phyloP scores from a whole-genome alignment of 495 filamentous ascomycete genomes.

The Penicillium antarcticum region DNA sequence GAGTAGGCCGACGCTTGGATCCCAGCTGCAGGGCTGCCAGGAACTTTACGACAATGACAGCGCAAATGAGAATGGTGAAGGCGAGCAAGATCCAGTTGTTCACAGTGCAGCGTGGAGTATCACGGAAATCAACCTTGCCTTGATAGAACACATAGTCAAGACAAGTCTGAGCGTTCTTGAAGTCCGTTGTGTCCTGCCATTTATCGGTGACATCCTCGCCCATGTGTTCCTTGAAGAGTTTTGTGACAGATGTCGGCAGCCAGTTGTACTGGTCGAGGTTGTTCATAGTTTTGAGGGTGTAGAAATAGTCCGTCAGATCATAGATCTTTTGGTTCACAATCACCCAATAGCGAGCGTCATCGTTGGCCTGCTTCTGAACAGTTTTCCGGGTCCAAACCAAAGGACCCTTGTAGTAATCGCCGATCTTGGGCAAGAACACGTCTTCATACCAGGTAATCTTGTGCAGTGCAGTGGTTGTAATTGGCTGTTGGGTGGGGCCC shows the following conservation, averaged over 20 bases:
- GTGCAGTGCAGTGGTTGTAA: conserved; percentile 53
- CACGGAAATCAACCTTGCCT: conserved; percentile 82
- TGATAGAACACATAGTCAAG: conserved; percentile 80
- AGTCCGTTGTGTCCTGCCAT: conserved; percentile 52
- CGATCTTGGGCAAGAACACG: conserved; percentile 73
- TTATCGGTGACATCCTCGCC: conserved; percentile 70
- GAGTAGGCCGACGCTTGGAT: conserved; percentile 80
- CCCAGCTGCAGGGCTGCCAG: conserved; percentile 91
- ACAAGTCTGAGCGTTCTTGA: conserved; percentile 65
- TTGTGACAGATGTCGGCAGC: conserved; percentile 60
- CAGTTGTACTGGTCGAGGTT: conserved; percentile 57
- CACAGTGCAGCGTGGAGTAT: conserved; percentile 70
- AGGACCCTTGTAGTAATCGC: conserved; percentile 81
- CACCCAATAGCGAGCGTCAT: conserved; percentile 72
- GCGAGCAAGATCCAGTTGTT: conserved; percentile 90
- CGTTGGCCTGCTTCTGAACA: conserved; percentile 54
- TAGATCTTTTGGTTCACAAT: conserved; percentile 73
- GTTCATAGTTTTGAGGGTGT: conserved; percentile 56
- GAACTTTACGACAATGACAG: conserved; percentile 85
- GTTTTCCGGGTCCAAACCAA: conserved; percentile 66
- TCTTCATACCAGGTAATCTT: conserved; percentile 71
- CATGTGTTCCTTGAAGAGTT: conserved; percentile 67
- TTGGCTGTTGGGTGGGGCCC: conserved; percentile 51
- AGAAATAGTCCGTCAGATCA: conserved; percentile 88
- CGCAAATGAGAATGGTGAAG: conserved; percentile 77